Evolutionary conservation across 2,329 filamentous ascomycete genomes (phyloP).

Genomic region (Aureobasidium sp.): DNA sequence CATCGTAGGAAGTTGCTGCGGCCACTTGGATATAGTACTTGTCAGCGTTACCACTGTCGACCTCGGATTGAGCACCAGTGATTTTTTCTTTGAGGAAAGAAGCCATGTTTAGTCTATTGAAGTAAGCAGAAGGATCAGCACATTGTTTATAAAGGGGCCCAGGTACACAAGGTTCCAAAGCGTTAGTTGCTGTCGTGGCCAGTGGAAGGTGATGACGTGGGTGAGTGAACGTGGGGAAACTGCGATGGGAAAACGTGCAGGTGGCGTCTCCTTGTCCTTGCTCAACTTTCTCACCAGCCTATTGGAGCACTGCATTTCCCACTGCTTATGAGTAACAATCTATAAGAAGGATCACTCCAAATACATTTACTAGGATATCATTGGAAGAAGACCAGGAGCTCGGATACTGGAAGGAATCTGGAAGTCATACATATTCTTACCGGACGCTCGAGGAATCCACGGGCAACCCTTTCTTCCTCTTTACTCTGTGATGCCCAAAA

Average conservation of each 20-base stretch:
- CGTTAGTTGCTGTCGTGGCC: background rate
- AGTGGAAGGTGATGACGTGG: background rate
- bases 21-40: slow-evolving; percentile 76
- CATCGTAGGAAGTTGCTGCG: slow-evolving; percentile 68
- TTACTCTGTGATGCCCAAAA: slow-evolving; percentile 37
- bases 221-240: background rate
- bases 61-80: slow-evolving; percentile 9
- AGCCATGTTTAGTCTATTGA: slow-evolving; percentile 17
- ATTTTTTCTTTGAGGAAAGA: slow-evolving; percentile 20
- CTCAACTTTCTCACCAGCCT: background rate
- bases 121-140: background rate
- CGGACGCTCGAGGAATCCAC: background rate
- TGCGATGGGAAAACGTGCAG: background rate
- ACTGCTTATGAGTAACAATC: background rate
- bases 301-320: background rate
- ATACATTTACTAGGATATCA: background rate
- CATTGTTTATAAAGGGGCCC: background rate
- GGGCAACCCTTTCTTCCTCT: background rate
- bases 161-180: background rate
- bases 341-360: background rate
- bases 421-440: background rate
- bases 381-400: background rate
- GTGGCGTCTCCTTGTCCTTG: slow-evolving; percentile 3
- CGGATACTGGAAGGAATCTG: background rate
- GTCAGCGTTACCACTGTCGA: slow-evolving; percentile 29